Evolutionary conservation across 345 rosid genomes (phyloP).

Genomic region (Acer yangbiense): DNA sequence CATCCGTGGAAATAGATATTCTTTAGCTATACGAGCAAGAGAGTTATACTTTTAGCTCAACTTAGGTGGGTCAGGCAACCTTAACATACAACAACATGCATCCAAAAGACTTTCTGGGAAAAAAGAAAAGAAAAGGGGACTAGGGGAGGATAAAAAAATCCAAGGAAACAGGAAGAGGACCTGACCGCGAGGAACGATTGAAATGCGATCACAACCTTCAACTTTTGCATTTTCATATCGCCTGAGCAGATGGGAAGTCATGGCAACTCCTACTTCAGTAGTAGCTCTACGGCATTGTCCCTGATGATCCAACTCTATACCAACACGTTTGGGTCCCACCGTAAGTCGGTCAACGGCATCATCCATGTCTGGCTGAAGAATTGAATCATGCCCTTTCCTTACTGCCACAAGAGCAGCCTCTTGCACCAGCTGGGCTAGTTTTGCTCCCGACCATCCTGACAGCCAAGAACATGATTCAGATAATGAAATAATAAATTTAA

Average conservation of each 20-base stretch:
- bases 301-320: slow-evolving; percentile 73
- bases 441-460: slow-evolving; percentile 94
- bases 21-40: not conserved
- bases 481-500: slow-evolving; percentile 17
- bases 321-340: slow-evolving; percentile 86
- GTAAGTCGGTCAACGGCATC: slow-evolving; percentile 94
- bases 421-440: slow-evolving; percentile 84
- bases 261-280: slow-evolving; percentile 88
- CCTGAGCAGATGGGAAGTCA: slow-evolving; percentile 82
- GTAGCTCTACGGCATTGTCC: slow-evolving; percentile 96
- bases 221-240: slow-evolving; percentile 74
- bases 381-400: slow-evolving; percentile 70
- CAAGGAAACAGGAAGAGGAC: slow-evolving; percentile 44
- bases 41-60: slow-evolving; percentile 1
- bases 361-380: slow-evolving; percentile 83
- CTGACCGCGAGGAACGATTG: slow-evolving; percentile 91
- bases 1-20: not conserved
- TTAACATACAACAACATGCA: slow-evolving; percentile 1
- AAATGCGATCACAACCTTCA: slow-evolving; percentile 84
- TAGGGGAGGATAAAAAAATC: slow-evolving; percentile 7
- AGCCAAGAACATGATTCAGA: slow-evolving; percentile 24
- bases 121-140: not conserved
- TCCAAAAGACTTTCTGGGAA: not conserved
- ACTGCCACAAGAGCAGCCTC: slow-evolving; percentile 98
- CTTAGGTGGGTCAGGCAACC: not conserved